Conservation (phyloP, 768 basidiomycete species). For the Amanita exitialis region DNA sequence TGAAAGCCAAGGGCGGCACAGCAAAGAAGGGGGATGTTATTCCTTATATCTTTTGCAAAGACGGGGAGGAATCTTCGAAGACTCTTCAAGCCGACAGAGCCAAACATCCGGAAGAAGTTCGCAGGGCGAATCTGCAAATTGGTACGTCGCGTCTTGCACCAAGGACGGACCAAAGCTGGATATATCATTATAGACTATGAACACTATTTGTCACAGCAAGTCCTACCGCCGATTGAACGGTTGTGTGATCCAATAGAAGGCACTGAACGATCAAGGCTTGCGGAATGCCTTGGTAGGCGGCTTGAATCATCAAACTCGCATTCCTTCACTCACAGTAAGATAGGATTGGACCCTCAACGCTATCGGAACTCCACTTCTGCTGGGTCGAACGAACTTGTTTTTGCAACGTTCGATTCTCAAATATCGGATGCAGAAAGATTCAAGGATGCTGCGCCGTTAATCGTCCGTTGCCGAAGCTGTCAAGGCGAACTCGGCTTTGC, state of each 20-base stretch:
- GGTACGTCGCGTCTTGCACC: conserved; percentile 32
- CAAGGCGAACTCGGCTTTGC: conserved; percentile 45
- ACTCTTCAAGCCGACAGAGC: conserved; percentile 83
- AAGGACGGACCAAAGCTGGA: conserved; percentile 5
- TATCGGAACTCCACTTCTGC: conserved; percentile 33
- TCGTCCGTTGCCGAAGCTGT: conserved; percentile 73
- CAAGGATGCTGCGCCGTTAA: conserved; percentile 61
- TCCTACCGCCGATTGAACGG: conserved; percentile 90
- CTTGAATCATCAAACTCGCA: background rate
- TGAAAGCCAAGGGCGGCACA: conserved; percentile 76
- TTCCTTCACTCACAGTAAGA: conserved; percentile 2
- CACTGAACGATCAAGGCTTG: conserved; percentile 83
- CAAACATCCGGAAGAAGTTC: conserved; percentile 87
- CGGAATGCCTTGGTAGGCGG: conserved; percentile 80
- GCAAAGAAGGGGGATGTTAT: conserved; percentile 90
- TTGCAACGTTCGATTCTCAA: conserved; percentile 81
- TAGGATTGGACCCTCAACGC: conserved; percentile 53
- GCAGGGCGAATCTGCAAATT: conserved; percentile 62
- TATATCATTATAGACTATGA: conserved; percentile 59
- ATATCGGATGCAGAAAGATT: conserved; percentile 84
- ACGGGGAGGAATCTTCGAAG: conserved; percentile 61
- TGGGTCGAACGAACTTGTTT: conserved; percentile 49
- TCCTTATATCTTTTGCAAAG: conserved; percentile 87
- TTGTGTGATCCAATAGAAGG: conserved; percentile 96
- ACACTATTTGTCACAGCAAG: conserved; percentile 83